Conservation (phyloP, 371 early-diverging fungal species). For the Lichtheimia hyalospora region DNA sequence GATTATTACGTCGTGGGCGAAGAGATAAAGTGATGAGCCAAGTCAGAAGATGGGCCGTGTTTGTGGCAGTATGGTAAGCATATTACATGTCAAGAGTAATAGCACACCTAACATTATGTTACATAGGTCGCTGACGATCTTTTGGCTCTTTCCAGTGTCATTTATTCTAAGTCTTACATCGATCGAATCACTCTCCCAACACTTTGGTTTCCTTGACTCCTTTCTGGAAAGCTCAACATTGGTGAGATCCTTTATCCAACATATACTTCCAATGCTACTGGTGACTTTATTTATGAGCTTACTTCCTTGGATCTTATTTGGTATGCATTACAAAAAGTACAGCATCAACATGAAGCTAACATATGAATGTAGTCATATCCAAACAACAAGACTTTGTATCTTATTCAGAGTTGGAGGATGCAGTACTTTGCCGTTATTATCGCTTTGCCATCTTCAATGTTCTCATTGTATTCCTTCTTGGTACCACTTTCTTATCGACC, state of each 20-base stretch:
- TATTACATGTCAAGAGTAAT: background rate
- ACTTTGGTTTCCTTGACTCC: slow-evolving; percentile 52
- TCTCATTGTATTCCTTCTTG: slow-evolving; percentile 82
- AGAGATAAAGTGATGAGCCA: slow-evolving; percentile 36
- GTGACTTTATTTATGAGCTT: slow-evolving; percentile 69
- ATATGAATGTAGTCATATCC: slow-evolving; percentile 46
- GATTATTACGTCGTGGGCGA: slow-evolving; percentile 61
- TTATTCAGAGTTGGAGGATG: slow-evolving; percentile 63
- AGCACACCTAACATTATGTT: background rate
- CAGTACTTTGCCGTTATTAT: slow-evolving; percentile 77
- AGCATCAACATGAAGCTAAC: slow-evolving; percentile 26
- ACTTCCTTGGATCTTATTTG: slow-evolving; percentile 53
- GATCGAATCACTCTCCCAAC: slow-evolving; percentile 65
- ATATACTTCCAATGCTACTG: slow-evolving; percentile 63
- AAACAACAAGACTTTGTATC: slow-evolving; percentile 59
- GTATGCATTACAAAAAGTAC: slow-evolving; percentile 13
- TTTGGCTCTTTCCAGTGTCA: slow-evolving; percentile 70
- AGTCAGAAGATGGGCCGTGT: slow-evolving; percentile 49
- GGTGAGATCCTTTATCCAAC: slow-evolving; percentile 56
- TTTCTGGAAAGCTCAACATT: slow-evolving; percentile 54
- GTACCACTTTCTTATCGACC: slow-evolving; percentile 73
- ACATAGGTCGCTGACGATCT: slow-evolving; percentile 63
- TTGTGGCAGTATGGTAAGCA: slow-evolving; percentile 57
- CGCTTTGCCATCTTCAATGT: slow-evolving; percentile 91
- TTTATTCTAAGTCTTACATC: slow-evolving; percentile 72